These are phyloP conservation scores for Fraxinus excelsior DNA, from an alignment of 257 asterid genomes.

Conservation along the genomic window DNA sequence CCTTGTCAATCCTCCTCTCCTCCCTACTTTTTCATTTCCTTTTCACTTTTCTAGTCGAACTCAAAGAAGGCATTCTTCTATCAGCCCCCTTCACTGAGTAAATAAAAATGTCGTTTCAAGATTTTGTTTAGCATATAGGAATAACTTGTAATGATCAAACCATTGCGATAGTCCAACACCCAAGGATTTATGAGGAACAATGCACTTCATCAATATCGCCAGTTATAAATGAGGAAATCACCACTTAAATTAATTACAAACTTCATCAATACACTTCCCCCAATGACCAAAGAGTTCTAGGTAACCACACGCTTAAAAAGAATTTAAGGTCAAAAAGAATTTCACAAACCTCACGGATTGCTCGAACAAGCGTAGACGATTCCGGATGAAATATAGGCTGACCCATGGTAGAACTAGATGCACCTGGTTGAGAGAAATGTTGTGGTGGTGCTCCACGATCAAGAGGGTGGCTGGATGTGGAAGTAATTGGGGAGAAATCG, in stretches of 20 bases:
- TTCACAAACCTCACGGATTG: too few relatives aligned
- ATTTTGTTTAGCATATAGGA: too few relatives aligned
- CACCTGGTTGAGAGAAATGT: too few relatives aligned
- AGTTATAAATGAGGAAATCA: conserved; percentile 16
- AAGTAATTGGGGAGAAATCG: too few relatives aligned
- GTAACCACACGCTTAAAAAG: conserved; percentile 11
- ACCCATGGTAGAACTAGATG: too few relatives aligned
- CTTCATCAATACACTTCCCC: conserved; percentile 4
- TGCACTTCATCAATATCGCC: conserved; percentile 34
- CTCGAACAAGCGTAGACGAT: too few relatives aligned
- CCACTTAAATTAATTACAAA: conserved; percentile 21
- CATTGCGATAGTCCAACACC: neutral
- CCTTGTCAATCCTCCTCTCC: conserved; percentile 74
- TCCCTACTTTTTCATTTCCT: conserved; percentile 88
- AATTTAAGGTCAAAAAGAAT: neutral
- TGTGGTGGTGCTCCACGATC: too few relatives aligned
- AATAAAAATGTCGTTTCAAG: too few relatives aligned
- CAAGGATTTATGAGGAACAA: neutral
- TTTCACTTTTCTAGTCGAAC: conserved; percentile 56
- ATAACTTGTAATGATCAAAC: neutral
- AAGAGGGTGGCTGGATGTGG: too few relatives aligned
- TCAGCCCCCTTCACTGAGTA: conserved; percentile 51
- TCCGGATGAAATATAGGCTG: too few relatives aligned
- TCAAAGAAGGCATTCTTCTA: conserved; percentile 44
- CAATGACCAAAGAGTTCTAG: conserved; percentile 20